Evolutionary conservation across 2,329 filamentous ascomycete genomes (phyloP).

Genomic region (Pseudogymnoascus sp.): DNA sequence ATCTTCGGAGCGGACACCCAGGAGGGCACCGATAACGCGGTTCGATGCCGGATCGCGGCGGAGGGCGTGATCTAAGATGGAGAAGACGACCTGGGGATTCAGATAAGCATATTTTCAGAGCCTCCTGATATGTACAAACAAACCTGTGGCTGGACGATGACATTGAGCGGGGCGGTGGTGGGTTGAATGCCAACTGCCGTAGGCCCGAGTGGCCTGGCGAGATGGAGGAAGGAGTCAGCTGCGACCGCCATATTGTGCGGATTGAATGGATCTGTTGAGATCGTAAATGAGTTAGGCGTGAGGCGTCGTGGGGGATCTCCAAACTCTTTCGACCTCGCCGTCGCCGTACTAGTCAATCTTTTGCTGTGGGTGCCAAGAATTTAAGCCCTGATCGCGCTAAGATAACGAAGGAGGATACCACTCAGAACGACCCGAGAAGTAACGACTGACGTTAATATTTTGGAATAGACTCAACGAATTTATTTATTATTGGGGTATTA

Average conservation of each 20-base stretch:
- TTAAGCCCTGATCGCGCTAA: conserved; percentile 35
- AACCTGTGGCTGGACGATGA: conserved; percentile 94
- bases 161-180: conserved; percentile 82
- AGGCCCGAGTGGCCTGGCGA: conserved; percentile 84
- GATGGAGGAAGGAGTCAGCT: conserved; percentile 82
- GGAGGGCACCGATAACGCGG: conserved; percentile 90
- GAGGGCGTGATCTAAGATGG: conserved; percentile 86
- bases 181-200: conserved; percentile 69
- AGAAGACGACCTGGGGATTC: conserved; percentile 52
- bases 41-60: conserved; percentile 82
- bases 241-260: conserved; percentile 65
- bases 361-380: conserved; percentile 23
- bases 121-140: conserved; percentile 24
- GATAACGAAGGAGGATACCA: conserved; percentile 32
- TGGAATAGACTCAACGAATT: neutral
- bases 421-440: conserved; percentile 5
- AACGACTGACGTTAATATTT: neutral
- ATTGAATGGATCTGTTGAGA: conserved; percentile 9
- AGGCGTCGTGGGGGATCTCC: conserved; percentile 10
- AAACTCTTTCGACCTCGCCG: conserved; percentile 17
- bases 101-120: conserved; percentile 18
- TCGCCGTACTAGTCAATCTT: conserved; percentile 18
- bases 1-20: conserved; percentile 90
- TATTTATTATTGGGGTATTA: neutral
- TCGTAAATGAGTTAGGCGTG: conserved; percentile 13